These are phyloP conservation scores for Trematosphaeria pertusa DNA, from an alignment of 2,329 filamentous ascomycete genomes.

Conservation along the genomic window DNA sequence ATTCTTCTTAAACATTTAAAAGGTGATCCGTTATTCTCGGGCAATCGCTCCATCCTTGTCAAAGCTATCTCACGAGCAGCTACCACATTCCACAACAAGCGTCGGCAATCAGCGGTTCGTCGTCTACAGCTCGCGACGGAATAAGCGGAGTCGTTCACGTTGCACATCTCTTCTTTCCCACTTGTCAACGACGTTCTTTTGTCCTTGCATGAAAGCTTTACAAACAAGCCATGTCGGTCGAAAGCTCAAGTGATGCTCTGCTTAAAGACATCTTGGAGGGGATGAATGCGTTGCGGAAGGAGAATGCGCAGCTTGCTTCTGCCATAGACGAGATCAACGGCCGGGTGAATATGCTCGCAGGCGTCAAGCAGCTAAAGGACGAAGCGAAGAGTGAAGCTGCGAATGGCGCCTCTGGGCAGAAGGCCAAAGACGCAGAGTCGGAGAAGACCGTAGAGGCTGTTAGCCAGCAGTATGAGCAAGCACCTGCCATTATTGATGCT, in stretches of 20 bases:
- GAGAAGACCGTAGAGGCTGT: constrained; percentile 46
- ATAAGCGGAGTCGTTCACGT: constrained; percentile 10
- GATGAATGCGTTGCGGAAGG: constrained; percentile 62
- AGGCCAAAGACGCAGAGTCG: constrained; percentile 42
- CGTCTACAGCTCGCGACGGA: constrained; percentile 12
- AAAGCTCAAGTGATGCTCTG: constrained; percentile 45
- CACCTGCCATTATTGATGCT: constrained; percentile 39
- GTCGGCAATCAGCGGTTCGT: constrained; percentile 16
- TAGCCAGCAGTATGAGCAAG: constrained; percentile 49
- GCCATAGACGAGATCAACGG: constrained; percentile 67
- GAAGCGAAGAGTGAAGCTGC: constrained; percentile 46
- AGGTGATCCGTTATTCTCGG: too few relatives aligned
- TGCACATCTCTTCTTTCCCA: constrained; percentile 13
- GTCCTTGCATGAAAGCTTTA: constrained; percentile 11
- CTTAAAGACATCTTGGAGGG: constrained; percentile 64
- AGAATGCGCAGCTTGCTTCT: constrained; percentile 62
- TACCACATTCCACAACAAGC: neutral
- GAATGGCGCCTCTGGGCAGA: constrained; percentile 29
- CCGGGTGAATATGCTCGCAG: constrained; percentile 66
- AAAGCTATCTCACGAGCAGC: too few relatives aligned
- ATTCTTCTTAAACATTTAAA: neutral
- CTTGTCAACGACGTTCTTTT: constrained; percentile 9
- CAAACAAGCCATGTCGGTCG: constrained; percentile 35
- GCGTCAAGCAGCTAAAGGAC: constrained; percentile 64
- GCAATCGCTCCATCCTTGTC: too few relatives aligned